Percentiles rank a stretch among this genome's conserved stretches.
Conservation (phyloP, 139 green algal genomes). For the Coccomyxa sp. region DNA sequence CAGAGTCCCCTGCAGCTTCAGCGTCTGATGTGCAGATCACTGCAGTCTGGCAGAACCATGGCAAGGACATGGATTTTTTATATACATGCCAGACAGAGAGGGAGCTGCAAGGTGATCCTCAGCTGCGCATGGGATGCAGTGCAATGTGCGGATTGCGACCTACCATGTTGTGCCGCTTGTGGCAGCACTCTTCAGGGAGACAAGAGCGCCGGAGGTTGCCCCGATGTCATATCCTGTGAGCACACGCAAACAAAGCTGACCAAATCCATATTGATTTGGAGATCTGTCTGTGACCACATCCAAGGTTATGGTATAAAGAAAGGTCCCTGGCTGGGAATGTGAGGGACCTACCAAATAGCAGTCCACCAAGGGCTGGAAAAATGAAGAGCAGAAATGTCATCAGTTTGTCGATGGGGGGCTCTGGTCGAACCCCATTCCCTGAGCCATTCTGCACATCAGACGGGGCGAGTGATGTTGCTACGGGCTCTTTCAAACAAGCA, state of each 20-base stretch:
- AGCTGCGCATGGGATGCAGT: neutral
- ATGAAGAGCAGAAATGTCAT: constrained; percentile 44
- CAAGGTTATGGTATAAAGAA: neutral
- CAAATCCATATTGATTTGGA: neutral
- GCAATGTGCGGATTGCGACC: neutral
- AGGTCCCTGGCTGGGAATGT: neutral
- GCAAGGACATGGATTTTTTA: neutral
- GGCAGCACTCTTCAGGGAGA: constrained; percentile 51
- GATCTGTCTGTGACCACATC: neutral
- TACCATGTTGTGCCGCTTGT: constrained; percentile 67
- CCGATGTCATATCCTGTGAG: constrained; percentile 56
- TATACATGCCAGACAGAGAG: neutral
- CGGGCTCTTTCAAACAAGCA: too few species aligned
- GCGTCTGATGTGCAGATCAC: neutral
- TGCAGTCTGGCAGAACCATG: neutral
- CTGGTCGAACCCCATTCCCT: too few species aligned
- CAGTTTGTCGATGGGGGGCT: constrained; percentile 16
- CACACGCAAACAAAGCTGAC: neutral
- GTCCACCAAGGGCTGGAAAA: constrained; percentile 62
- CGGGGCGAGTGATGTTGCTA: too few species aligned
- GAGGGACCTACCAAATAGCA: constrained; percentile 50
- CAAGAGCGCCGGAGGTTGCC: constrained; percentile 71
- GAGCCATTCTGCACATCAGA: too few species aligned
- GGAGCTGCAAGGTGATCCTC: too few species aligned
- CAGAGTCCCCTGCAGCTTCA: neutral